Evolutionary conservation across 192 early-diverging fungal species (phyloP).

Genomic region (Coemansia reversa): DNA sequence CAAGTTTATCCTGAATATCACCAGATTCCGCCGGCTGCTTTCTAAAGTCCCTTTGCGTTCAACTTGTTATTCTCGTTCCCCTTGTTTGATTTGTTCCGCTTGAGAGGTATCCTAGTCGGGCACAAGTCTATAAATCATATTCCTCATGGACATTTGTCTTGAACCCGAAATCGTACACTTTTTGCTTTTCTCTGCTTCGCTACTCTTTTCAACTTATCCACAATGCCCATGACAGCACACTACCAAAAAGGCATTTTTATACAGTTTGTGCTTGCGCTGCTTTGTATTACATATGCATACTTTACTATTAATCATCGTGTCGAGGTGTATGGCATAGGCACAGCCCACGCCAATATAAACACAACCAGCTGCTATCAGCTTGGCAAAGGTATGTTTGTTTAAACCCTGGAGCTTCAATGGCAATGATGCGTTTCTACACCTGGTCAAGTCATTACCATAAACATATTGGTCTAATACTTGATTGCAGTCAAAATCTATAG

Average conservation of each 20-base stretch:
- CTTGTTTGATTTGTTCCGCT: not conserved
- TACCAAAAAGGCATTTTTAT: constrained; percentile 33
- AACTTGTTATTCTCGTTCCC: not conserved
- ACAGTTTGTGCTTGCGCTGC: constrained; percentile 21
- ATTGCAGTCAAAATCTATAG: constrained; percentile 8
- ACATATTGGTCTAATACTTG: not conserved
- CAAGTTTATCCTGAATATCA: not conserved
- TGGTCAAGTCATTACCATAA: not conserved
- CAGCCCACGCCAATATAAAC: constrained; percentile 26
- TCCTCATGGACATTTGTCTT: not conserved
- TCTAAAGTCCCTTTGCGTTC: not conserved
- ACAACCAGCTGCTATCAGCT: constrained; percentile 37
- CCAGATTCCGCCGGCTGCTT: not conserved
- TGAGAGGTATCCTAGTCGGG: not conserved
- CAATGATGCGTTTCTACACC: not conserved
- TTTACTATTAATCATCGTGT: constrained; percentile 17
- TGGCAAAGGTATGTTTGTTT: constrained; percentile 39
- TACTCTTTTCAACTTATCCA: not conserved
- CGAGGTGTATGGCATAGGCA: constrained; percentile 42
- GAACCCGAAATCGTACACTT: not conserved
- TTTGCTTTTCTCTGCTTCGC: not conserved
- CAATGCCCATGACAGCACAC: not conserved
- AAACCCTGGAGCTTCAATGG: not conserved
- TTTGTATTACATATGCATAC: constrained; percentile 26
- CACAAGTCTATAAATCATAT: not conserved